These are phyloP conservation scores for Jaltomata sinuosa DNA, from an alignment of 257 asterid genomes.

Conservation along the genomic window DNA sequence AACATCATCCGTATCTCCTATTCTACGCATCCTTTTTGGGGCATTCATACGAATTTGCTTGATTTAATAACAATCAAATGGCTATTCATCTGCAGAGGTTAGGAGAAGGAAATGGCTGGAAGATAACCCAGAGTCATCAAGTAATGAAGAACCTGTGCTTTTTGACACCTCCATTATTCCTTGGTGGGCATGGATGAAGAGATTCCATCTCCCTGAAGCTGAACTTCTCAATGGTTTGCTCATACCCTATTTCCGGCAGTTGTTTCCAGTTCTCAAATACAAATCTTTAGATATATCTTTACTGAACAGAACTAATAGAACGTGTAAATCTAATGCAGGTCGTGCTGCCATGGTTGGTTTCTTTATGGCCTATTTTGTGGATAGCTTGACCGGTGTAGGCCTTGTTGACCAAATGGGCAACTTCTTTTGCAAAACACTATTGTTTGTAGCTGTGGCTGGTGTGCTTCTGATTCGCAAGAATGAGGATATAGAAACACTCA, in stretches of 20 bases:
- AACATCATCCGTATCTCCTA: background rate
- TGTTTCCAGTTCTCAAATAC: background rate
- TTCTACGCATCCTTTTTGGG: background rate
- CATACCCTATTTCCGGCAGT: background rate
- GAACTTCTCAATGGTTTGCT: constrained; percentile 83
- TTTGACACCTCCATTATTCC: constrained; percentile 89
- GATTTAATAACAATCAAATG: background rate
- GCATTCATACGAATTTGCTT: background rate
- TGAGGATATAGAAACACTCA: constrained; percentile 23
- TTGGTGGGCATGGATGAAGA: constrained; percentile 98
- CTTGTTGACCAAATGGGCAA: constrained; percentile 95
- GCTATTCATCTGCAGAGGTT: constrained; percentile 46
- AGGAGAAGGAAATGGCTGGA: constrained; percentile 93
- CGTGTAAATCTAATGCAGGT: constrained; percentile 37
- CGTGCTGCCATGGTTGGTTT: constrained; percentile 99
- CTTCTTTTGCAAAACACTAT: constrained; percentile 80
- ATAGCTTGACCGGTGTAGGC: constrained; percentile 86
- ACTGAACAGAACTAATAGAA: background rate
- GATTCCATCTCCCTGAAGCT: constrained; percentile 98
- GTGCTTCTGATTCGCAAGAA: constrained; percentile 87
- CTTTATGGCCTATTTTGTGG: constrained; percentile 97
- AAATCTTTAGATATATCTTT: background rate
- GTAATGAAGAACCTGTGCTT: constrained; percentile 59
- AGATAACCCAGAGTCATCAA: constrained; percentile 78
- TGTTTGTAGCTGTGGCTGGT: constrained; percentile 72